These are phyloP conservation scores for Tubosaeta sp. DNA, from an alignment of 768 basidiomycete genomes.

Conservation along the genomic window DNA sequence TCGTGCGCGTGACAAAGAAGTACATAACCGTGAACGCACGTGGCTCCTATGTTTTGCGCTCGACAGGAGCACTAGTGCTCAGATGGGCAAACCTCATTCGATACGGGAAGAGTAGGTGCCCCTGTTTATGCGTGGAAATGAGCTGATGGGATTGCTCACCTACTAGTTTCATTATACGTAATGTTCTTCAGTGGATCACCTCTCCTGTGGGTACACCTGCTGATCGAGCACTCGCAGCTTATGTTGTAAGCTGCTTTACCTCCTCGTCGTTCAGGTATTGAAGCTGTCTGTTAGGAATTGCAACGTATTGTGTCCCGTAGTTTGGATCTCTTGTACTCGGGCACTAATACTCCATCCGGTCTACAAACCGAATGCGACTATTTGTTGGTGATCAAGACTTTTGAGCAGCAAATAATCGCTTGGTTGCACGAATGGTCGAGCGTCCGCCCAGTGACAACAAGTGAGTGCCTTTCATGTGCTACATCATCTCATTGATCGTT, in stretches of 20 bases:
- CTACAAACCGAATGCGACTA: constrained; percentile 84
- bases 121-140: background rate
- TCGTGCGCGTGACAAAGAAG: constrained; percentile 72
- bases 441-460: constrained; percentile 10
- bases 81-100: constrained; percentile 94
- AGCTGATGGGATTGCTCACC: background rate
- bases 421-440: constrained; percentile 55
- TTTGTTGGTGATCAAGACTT: constrained; percentile 74
- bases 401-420: constrained; percentile 70
- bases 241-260: constrained; percentile 51
- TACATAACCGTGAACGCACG: constrained; percentile 91
- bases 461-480: constrained; percentile 12
- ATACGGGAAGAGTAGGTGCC: constrained; percentile 86
- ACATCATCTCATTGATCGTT: constrained; percentile 4
- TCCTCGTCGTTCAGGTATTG: background rate
- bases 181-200: constrained; percentile 70
- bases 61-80: constrained; percentile 87
- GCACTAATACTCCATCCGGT: constrained; percentile 74
- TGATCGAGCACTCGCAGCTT: constrained; percentile 70
- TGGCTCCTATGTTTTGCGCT: constrained; percentile 88
- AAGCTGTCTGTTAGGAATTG: constrained; percentile 50
- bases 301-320: constrained; percentile 88
- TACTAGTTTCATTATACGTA: constrained; percentile 83
- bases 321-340: constrained; percentile 87
- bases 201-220: constrained; percentile 58